Conservation (phyloP, 164 flowering plant genomes). For the Vitis rotundifolia region DNA sequence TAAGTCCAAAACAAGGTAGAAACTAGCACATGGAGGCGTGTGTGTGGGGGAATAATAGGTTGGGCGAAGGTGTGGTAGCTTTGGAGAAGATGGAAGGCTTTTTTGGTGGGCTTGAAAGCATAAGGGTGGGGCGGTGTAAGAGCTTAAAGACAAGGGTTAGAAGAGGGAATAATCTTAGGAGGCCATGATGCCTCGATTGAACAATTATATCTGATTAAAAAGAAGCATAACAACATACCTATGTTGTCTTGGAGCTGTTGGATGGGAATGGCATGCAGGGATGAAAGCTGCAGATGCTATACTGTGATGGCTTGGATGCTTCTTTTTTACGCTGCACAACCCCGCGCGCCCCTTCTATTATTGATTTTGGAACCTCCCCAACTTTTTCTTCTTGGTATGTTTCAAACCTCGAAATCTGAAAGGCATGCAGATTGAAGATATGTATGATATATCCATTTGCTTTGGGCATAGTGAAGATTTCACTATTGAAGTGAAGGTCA, state of each 20-base stretch:
- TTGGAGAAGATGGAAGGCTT: constrained; percentile 38
- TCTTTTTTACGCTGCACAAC: constrained; percentile 9
- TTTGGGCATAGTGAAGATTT: too few species aligned
- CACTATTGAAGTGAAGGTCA: too few species aligned
- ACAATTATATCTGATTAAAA: constrained; percentile 18
- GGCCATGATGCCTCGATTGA: constrained; percentile 34
- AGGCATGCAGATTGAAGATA: not conserved
- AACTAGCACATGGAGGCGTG: constrained; percentile 58
- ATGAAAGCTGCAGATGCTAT: constrained; percentile 50
- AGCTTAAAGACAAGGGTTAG: constrained; percentile 35
- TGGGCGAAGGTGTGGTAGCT: constrained; percentile 40
- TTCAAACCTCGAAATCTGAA: constrained; percentile 3
- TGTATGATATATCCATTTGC: too few species aligned
- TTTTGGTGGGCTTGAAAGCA: constrained; percentile 14
- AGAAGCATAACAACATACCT: constrained; percentile 26
- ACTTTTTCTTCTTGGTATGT: too few species aligned
- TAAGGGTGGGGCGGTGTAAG: constrained; percentile 12
- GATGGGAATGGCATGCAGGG: constrained; percentile 54
- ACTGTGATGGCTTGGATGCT: constrained; percentile 22
- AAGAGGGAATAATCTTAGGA: constrained; percentile 38
- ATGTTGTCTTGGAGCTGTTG: constrained; percentile 55
- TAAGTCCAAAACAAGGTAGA: constrained; percentile 37
- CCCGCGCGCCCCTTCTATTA: not conserved
- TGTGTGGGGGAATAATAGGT: constrained; percentile 49
- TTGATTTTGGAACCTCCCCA: not conserved